Conservation (phyloP, 2,329 filamentous ascomycete species). For the Stemphylium lycopersici region DNA sequence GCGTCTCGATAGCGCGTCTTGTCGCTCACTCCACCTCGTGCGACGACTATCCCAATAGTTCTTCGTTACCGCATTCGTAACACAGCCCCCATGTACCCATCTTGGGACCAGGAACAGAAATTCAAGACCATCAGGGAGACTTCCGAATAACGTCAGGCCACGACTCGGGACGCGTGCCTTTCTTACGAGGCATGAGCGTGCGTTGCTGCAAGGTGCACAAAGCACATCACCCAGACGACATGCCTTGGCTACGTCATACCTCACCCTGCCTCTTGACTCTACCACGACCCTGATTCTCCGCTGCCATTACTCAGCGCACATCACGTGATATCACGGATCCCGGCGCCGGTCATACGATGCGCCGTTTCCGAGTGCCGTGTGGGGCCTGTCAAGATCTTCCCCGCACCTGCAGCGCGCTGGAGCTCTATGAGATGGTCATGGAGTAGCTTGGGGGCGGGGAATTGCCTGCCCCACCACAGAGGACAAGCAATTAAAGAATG, state of each 20-base stretch:
- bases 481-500: constrained; percentile 6
- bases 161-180: constrained; percentile 1
- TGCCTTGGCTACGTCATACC: constrained; percentile 3
- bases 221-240: neutral
- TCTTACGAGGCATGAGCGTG: neutral
- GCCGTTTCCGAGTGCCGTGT: constrained; percentile 19
- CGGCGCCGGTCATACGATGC: constrained; percentile 11
- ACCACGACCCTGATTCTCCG: neutral
- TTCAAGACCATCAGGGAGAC: neutral
- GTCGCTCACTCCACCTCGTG: neutral
- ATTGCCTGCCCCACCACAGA: constrained; percentile 25
- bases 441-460: constrained; percentile 16
- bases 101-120: neutral
- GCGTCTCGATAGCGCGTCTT: constrained; percentile 1
- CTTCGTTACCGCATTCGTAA: constrained; percentile 5
- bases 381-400: constrained; percentile 22
- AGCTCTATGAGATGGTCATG: constrained; percentile 8
- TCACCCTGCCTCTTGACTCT: neutral
- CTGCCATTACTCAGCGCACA: neutral
- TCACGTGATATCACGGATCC: constrained; percentile 7
- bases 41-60: neutral
- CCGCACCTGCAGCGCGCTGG: constrained; percentile 17
- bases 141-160: neutral
- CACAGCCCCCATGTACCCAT: neutral
- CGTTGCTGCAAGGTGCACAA: neutral